Conservation (phyloP, 441 rosid species). For the Erodium trifolium region DNA sequence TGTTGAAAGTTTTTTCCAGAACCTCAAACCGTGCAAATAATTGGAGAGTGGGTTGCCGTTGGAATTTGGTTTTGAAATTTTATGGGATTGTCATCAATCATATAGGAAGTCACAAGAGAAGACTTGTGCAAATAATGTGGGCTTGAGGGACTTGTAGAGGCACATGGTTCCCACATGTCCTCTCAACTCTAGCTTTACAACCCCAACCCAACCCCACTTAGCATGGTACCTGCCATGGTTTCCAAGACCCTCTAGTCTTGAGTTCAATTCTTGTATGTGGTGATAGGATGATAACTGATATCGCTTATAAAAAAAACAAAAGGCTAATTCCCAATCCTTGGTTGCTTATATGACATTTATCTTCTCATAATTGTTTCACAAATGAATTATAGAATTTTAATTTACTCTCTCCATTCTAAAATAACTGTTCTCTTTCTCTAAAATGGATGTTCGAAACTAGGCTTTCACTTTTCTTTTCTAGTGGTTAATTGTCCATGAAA, state of each 20-base stretch:
- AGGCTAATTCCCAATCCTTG: background rate
- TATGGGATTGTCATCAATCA: background rate
- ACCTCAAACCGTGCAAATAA: background rate
- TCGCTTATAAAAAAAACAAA: background rate
- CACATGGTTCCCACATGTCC: background rate
- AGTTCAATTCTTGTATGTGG: background rate
- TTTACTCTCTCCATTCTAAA: background rate
- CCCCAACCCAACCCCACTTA: too few relatives aligned
- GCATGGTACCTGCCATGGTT: background rate
- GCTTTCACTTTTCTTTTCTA: background rate
- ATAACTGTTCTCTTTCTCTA: background rate
- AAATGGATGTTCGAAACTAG: background rate
- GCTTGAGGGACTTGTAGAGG: background rate
- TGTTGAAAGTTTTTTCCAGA: background rate
- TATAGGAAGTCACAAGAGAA: background rate
- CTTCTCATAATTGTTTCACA: background rate
- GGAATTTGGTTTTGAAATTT: background rate
- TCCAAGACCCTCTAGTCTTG: background rate
- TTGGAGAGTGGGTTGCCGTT: background rate
- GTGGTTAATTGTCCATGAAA: background rate
- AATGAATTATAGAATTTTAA: background rate
- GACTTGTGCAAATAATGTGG: constrained; percentile 1
- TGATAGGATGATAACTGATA: background rate
- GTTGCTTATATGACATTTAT: background rate
- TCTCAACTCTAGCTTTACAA: background rate